These are phyloP conservation scores for Vanrija pseudolonga DNA, from an alignment of 1,284 basidiomycete species.

Conservation along the genomic window DNA sequence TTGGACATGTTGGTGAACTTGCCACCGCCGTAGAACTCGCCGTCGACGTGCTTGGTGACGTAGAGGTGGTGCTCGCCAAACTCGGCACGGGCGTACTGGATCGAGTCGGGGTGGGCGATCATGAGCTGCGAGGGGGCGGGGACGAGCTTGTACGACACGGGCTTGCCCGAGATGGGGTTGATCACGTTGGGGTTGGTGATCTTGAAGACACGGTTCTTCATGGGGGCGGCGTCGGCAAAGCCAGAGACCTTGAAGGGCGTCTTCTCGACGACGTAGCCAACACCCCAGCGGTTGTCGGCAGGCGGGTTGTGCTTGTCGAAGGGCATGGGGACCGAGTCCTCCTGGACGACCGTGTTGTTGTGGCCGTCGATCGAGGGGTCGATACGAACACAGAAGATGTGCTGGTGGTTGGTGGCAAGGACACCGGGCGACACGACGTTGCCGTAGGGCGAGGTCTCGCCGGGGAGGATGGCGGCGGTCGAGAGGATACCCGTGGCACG, in stretches of 20 bases:
- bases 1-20: slow-evolving; percentile 47
- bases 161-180: slow-evolving; percentile 44
- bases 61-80: slow-evolving; percentile 50
- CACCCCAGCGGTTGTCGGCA: slow-evolving; percentile 39
- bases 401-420: slow-evolving; percentile 48
- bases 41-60: slow-evolving; percentile 46
- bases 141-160: slow-evolving; percentile 50
- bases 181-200: slow-evolving; percentile 45
- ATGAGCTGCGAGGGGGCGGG: slow-evolving; percentile 45
- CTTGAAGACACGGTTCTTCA: slow-evolving; percentile 46
- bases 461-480: slow-evolving; percentile 45
- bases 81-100: slow-evolving; percentile 42
- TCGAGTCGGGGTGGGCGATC: slow-evolving; percentile 46
- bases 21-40: slow-evolving; percentile 44
- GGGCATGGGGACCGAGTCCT: slow-evolving; percentile 45
- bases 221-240: slow-evolving; percentile 39
- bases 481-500: slow-evolving; percentile 51
- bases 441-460: slow-evolving; percentile 48
- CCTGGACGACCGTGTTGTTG: slow-evolving; percentile 48
- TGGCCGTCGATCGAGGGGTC: slow-evolving; percentile 43
- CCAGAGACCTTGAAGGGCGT: slow-evolving; percentile 34
- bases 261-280: slow-evolving; percentile 44
- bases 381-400: slow-evolving; percentile 50
- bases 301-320: slow-evolving; percentile 33
- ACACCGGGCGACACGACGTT: slow-evolving; percentile 49